These are phyloP conservation scores for Rhynchosporium secalis DNA, from an alignment of 2,329 filamentous ascomycete species.

Conservation along the genomic window DNA sequence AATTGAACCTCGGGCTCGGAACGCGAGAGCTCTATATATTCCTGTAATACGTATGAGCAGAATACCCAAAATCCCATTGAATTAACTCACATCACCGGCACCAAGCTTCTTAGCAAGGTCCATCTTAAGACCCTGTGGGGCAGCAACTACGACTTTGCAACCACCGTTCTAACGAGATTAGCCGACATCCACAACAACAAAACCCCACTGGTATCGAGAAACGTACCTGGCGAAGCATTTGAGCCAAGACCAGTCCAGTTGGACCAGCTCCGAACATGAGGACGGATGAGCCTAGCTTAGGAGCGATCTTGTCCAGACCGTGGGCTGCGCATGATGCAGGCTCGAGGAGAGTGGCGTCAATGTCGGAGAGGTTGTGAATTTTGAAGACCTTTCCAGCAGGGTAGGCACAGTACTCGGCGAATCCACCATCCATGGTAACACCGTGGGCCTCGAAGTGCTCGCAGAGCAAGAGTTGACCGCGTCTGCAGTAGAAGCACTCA, in stretches of 20 bases:
- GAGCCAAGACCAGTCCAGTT: slow-evolving; percentile 56
- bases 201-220: neutral
- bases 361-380: slow-evolving; percentile 63
- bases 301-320: slow-evolving; percentile 67
- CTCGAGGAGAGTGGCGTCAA: slow-evolving; percentile 70
- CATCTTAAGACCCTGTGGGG: slow-evolving; percentile 69
- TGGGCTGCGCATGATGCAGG: slow-evolving; percentile 72
- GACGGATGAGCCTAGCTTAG: slow-evolving; percentile 63
- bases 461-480: slow-evolving; percentile 66
- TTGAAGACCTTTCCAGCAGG: slow-evolving; percentile 59
- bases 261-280: slow-evolving; percentile 68
- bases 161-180: slow-evolving; percentile 65
- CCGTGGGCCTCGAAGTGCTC: slow-evolving; percentile 50
- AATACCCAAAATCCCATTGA: too few species aligned
- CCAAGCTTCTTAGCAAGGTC: slow-evolving; percentile 61
- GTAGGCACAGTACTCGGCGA: slow-evolving; percentile 67
- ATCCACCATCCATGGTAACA: slow-evolving; percentile 67
- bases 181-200: too few species aligned
- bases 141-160: slow-evolving; percentile 69
- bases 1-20: slow-evolving; percentile 59
- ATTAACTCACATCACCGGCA: slow-evolving; percentile 47
- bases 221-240: slow-evolving; percentile 53
- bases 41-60: slow-evolving; percentile 20
- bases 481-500: slow-evolving; percentile 72
- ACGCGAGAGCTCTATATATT: slow-evolving; percentile 55